Evolutionary conservation across 306 rosid species (phyloP), one percentile per base, ranked within the genome.

Genomic region (Pyrus pyrifolia): DNA sequence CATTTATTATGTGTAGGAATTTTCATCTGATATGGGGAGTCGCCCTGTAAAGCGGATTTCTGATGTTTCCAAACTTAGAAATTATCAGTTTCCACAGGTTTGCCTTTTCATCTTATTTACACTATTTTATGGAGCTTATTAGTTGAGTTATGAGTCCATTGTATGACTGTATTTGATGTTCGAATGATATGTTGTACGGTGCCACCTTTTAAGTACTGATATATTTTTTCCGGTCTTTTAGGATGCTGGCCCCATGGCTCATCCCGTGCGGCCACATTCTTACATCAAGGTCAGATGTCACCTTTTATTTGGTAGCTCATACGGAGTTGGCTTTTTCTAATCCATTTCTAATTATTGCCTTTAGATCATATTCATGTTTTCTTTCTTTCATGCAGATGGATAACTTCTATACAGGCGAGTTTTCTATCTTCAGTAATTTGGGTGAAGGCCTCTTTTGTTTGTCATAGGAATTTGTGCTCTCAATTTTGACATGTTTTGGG

Each of bases 191-290:
- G 67, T 51, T 35, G 40, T 42, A 44, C 15, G 3, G 18, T 60
- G 67, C 74, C 59, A 64, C 30, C 42, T 66, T 23, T 3, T 29
- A 61, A 61, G 58, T 59, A 25, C 52, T 67, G 42, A 67, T 62
- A 45, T 59, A 61, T 30, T 82, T 68, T 69, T 67, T 76, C 63
- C 71, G 71, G 67, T 76, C 83, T 85, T 85, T 73, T 77, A 96
- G 99, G 99, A 96, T 84, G 90, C 97, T 30, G 98, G 99, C 69
- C 99, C 99, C 72, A 96, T 96, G 98, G 97, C 99, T 80, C 99
- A 96, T 85, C 99, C 99, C 8, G 97, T 96, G 74, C 89, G 98
- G 57, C 99, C 99, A 46, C 99, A 96, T 85, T 96, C 99, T 65
- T 96, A 96, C 79, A 96, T 96, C 76, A 96, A 96, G 99, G 99